Evolutionary conservation across 2,329 filamentous ascomycete genomes (phyloP), one percentile per base, ranked within the genome.

Genomic region (Aspergillus pseudoglaucus): DNA sequence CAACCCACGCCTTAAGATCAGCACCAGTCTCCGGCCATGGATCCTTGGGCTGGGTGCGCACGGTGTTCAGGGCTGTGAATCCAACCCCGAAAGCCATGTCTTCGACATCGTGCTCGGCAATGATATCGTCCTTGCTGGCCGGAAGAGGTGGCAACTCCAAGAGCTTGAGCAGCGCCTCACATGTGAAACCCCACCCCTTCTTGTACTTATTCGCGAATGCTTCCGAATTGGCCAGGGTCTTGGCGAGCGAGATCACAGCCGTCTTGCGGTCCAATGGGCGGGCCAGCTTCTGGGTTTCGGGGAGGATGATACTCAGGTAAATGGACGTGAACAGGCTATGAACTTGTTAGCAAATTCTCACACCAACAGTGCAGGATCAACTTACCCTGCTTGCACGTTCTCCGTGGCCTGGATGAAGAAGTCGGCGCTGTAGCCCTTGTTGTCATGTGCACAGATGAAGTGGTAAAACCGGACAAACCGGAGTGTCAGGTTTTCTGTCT

Each of bases 391-490:
- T 67, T 96, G 90, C 25, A 97, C 78, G 53, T 82, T 76, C 63
- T 97, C 87, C n/a, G 88, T 84, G 53, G 89, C 80, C 55, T 79
- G 79, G 70, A 96, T 87, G 72, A 96, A 93, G 73, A 89, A 95
- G 69, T 98, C 93, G 6, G 90, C 81, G 42, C 91, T 93, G 49
- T 93, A 82, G n/a, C 90, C 89, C 56, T 82, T 81, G 53, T 93
- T 85, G 30, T 86, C 82, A 52, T 78, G 79, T 15, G 90, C 88
- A 25, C 88, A 88, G 47, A 97, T 80, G 53, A 96, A 83, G 68
- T 98, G 91, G 67, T 94, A 98, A 75, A 98, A 94, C 30, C 90
- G 85, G 46, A 90, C 87, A 65, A 98, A 96, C 46, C 90, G 85
- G 47, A 88, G 75, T 59, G 90, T 87, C 69, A 95, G 87, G 42